Evolutionary conservation across 768 basidiomycete species (phyloP), one percentile per base, ranked within the genome.

Genomic region (Podaxis sp.): DNA sequence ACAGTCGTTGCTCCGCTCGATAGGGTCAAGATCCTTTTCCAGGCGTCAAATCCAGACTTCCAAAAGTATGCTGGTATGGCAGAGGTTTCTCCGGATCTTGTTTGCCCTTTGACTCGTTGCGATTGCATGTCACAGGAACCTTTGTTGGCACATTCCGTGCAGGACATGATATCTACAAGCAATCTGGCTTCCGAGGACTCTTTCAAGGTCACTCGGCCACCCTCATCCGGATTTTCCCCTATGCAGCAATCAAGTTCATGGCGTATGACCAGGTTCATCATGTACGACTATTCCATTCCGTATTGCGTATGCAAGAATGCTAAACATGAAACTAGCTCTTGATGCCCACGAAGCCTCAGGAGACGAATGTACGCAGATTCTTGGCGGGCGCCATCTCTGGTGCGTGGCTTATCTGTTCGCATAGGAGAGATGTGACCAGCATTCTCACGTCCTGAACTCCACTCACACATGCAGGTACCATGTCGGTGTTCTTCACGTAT

Each of bases 181-280:
- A 86, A 33, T 75, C 73, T 53, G 97, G 97, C 2, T 63, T 88
- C 12, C 81, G 89, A 57, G 96, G 95, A 0, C 80, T 98, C 41
- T 87, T 96, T 63, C 96, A 97, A 80, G 97, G 97, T 6, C 97
- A 99, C 74, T 95, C 95, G 13, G 92, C 94, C 37, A 99, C 97
- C 2, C 82, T 99, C 55, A 76, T 97, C 52, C 88, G 97, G 61
- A 90, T 98, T 69, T 96, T 97, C 73, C 97, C 97, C 7, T 98
- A 98, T 70, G 97, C 97, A 29, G 93, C 89, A 63, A 91, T 98
- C 75, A 97, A 96, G 74, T 99, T 94, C 71, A 94, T 98, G 89
- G 86, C 91, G 3, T 99, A 98, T 72, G 96, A 98, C 74, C 86
- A 92, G 72, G 78, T 91, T 61, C 91, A 93, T 75, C 71, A 84